Percentiles rank a stretch among this genome's conserved stretches.
Conservation (phyloP, 305 asterid species). For the Plantago coronopus region DNA sequence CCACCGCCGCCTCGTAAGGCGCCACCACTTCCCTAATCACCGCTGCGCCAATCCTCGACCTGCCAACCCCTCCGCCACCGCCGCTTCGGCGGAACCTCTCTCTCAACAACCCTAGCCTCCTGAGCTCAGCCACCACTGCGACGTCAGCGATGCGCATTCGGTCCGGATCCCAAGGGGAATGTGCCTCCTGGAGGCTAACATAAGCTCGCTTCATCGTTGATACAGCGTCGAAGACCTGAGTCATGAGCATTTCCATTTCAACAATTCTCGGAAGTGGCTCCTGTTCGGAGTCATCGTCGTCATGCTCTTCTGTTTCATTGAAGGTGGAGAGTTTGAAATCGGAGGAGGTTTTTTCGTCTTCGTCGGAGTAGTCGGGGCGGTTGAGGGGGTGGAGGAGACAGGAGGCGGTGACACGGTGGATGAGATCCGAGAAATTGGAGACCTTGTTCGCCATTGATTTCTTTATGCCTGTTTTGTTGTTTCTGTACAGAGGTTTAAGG, state of each 20-base stretch:
- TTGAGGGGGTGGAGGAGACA: slow-evolving; percentile 83
- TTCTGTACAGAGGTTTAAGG: not conserved
- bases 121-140: slow-evolving; percentile 79
- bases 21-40: slow-evolving; percentile 87
- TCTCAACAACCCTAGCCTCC: slow-evolving; percentile 64
- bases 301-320: slow-evolving; percentile 13
- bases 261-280: slow-evolving; percentile 31
- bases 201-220: slow-evolving; percentile 81
- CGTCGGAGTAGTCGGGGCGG: slow-evolving; percentile 34
- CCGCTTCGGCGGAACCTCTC: slow-evolving; percentile 75
- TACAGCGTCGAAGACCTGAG: slow-evolving; percentile 86
- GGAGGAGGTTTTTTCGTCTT: not conserved
- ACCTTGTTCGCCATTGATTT: slow-evolving; percentile 62
- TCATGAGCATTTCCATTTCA: slow-evolving; percentile 71
- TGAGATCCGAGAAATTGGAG: slow-evolving; percentile 87
- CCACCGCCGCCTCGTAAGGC: slow-evolving; percentile 88
- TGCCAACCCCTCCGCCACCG: slow-evolving; percentile 31
- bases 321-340: slow-evolving; percentile 5
- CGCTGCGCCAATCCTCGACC: slow-evolving; percentile 60
- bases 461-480: slow-evolving; percentile 28
- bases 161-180: slow-evolving; percentile 87
- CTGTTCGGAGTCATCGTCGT: slow-evolving; percentile 11
- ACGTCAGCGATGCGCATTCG: slow-evolving; percentile 83
- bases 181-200: slow-evolving; percentile 79
- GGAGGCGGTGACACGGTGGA: slow-evolving; percentile 89